Evolutionary conservation across 805 yeast genomes (phyloP), one percentile per base, ranked within the genome.

Genomic region (Kazachstania taianensis): DNA sequence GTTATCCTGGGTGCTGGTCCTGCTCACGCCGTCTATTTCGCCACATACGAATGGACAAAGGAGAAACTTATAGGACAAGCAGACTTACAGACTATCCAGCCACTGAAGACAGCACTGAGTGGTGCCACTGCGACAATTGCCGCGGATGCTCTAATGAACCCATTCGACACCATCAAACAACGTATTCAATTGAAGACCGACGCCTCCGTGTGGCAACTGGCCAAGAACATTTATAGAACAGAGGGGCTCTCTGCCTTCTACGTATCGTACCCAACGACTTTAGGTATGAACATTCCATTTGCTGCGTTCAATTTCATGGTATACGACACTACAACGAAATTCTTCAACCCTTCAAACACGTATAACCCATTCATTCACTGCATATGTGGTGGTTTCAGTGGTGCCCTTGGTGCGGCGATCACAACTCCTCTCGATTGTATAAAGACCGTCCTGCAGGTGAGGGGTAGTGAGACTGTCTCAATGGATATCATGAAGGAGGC

Each of bases 1-100:
- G 94, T 92, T 41, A 78, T 86, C 2, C 55, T 89, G 42, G 98
- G 98, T 26, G 96, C 98, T n/a, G 98, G 98, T 5, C 98, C 98
- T 2, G 96, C 97, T 3, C 98, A 89, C 63, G 97, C 97, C 3
- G 81, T 92, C 5, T 89, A 92, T 61, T 89, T 86, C 57, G 78
- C 87, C n/a, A 94, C 92, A 4, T 92, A 86, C 59, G 98, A 89
- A 61, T 69, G 76, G 34, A 70, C 86, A 25, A 71, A 64, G 43
- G 50, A 59, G 32, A 44, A 48, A 5, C 38, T 65, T 18, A 62
- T 65, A 30, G 49, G 52, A 28, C 57, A 59, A 13, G 50, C 57
- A 18, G 59, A 60, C 29, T 43, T 43, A 18, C 50, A 54, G 20
- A 56, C 63, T 7, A 61, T 76, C 52, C 89, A 82, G 51, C 92